These are phyloP conservation scores for Cucurbita moschata DNA, from an alignment of 306 rosid species.

Conservation along the genomic window DNA sequence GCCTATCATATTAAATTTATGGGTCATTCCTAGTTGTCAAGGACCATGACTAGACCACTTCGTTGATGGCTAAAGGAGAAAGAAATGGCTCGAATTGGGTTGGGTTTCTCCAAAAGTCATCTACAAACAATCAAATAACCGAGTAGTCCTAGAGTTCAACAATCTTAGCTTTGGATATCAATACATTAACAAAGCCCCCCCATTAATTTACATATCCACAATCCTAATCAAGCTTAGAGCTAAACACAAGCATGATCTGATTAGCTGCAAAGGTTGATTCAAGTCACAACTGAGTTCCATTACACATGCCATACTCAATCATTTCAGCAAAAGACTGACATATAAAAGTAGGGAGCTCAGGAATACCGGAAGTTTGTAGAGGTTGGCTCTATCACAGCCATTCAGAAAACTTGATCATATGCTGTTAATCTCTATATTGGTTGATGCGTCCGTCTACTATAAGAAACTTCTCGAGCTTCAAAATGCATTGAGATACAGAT, in stretches of 20 bases:
- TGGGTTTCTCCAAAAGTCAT: not conserved
- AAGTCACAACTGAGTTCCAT: not conserved
- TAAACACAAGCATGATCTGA: not conserved
- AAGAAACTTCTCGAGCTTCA: not conserved
- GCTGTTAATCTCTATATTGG: not conserved
- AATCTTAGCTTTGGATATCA: not conserved
- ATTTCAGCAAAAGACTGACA: not conserved
- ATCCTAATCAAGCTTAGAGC: not conserved
- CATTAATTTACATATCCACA: not conserved
- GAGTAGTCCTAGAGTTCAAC: too few relatives aligned
- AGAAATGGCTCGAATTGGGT: not conserved
- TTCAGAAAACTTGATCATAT: not conserved
- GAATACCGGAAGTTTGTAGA: not conserved
- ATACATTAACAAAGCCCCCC: not conserved
- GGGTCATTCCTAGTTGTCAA: constrained; percentile 6
- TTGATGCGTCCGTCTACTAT: not conserved
- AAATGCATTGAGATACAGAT: not conserved
- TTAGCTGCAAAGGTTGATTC: not conserved
- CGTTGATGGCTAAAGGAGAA: not conserved
- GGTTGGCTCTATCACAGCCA: not conserved
- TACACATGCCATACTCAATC: not conserved
- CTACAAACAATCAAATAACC: too few relatives aligned
- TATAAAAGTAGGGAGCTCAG: not conserved
- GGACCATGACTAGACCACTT: not conserved
- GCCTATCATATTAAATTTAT: not conserved